Evolutionary conservation across 208 protist species (phyloP), one percentile per base, ranked within the genome.

Genomic region (Endotrypanum monterogeii): DNA sequence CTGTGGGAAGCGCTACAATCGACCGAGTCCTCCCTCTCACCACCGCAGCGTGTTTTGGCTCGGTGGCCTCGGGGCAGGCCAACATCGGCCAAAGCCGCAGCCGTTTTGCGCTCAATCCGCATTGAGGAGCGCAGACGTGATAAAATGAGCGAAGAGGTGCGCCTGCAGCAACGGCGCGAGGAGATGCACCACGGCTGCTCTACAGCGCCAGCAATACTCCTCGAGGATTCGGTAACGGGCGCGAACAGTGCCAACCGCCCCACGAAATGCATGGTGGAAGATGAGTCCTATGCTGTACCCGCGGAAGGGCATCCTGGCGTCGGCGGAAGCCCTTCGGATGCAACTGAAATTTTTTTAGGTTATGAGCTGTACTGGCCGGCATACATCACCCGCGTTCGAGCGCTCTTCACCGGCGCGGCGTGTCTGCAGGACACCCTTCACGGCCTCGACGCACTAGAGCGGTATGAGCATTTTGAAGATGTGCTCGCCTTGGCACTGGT

Each of bases 321-420:
- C 35, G 28, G 28, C 14, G 46, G 12, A 11, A n/a, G 25, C 65
- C 1, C 72, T 28, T 32, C 65, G 28, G 51, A 18, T 32, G 20
- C 65, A 51, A 35, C 69, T 3, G 69, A 67, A 12, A 67, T 57
- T n/a, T 54, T 60, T 9, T 37, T 39, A 7, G 78, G 79, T 7
- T 52, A 78, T 39, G 67, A 69, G 44, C 74, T 91, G 18, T 94
- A 94, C 57, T 94, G 90, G 90, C 90, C 90, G 12, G 90, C 90
- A 20, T 80, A 81, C 79, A 79, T 94, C 56, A 89, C 70, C 4
- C 71, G 79, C 30, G 76, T 30, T 2, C 76, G 70, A 3, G 76
- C 76, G 6, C 25, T 75, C 55, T 80, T 80, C 48, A 80, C 68
- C n/a, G 76, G 76, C 44, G 68, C 76, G 9, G 23, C 52, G 12